Evolutionary conservation across 2,329 filamentous ascomycete genomes (phyloP).

Genomic region (Fonsecaea pedrosoi): DNA sequence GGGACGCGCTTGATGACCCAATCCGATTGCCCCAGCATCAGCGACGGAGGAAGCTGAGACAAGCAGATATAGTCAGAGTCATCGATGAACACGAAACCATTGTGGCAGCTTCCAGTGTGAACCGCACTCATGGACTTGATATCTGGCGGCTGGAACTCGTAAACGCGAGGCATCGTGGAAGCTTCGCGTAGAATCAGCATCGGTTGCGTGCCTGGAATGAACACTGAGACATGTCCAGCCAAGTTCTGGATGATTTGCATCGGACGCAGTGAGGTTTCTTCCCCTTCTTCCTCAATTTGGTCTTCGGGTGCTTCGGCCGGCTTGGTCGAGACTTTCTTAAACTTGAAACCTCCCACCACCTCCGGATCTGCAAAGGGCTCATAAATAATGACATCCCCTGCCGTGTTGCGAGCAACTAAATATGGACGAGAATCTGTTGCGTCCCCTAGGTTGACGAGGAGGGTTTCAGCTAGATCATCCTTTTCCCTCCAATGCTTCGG

Average conservation of each 20-base stretch:
- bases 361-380: conserved; percentile 68
- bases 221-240: conserved; percentile 80
- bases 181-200: conserved; percentile 83
- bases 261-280: conserved; percentile 48
- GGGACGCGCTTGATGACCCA: conserved; percentile 76
- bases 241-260: conserved; percentile 58
- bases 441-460: conserved; percentile 86
- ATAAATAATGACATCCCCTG: conserved; percentile 86
- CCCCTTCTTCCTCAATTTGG: conserved; percentile 57
- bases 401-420: conserved; percentile 78
- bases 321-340: conserved; percentile 75
- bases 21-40: conserved; percentile 74
- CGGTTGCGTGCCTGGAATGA: conserved; percentile 79
- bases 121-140: conserved; percentile 77
- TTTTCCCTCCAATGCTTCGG: conserved; percentile 73
- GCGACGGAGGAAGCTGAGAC: conserved; percentile 69
- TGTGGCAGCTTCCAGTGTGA: conserved; percentile 76
- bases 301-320: conserved; percentile 55
- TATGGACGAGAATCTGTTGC: conserved; percentile 73
- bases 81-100: conserved; percentile 84
- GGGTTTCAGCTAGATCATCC: conserved; percentile 77
- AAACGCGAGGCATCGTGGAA: conserved; percentile 74
- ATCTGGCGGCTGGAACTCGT: conserved; percentile 72
- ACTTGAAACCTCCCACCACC: conserved; percentile 62
- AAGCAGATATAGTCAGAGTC: conserved; percentile 51